Percentiles rank a stretch among this genome's conserved stretches.
Conservation (phyloP, 495 filamentous ascomycete genomes). For the Apodospora peruviana region DNA sequence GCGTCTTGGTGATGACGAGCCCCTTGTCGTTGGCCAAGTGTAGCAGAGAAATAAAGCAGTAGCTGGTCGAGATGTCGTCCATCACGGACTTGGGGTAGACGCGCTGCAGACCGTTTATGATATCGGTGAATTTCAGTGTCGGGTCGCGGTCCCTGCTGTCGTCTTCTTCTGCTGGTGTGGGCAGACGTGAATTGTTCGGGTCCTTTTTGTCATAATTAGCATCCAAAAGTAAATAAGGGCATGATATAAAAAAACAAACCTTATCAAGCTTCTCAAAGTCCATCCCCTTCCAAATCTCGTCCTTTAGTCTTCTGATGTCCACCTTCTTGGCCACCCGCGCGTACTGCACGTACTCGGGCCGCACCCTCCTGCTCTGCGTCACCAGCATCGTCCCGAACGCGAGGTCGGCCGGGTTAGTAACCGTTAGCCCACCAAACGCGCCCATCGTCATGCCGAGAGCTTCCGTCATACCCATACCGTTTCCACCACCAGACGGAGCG, state of each 20-base stretch:
- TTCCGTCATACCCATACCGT: conserved; percentile 23
- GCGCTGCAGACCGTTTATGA: conserved; percentile 81
- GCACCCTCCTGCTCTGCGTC: conserved; percentile 72
- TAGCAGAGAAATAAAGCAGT: conserved; percentile 93
- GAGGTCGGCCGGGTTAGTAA: conserved; percentile 46
- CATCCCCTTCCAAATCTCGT: conserved; percentile 92
- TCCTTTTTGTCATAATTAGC: neutral
- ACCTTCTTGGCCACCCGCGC: conserved; percentile 97
- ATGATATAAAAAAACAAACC: conserved; percentile 25
- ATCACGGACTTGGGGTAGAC: conserved; percentile 82
- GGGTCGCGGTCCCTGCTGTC: too few relatives aligned
- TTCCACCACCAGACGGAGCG: too few relatives aligned
- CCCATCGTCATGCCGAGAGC: conserved; percentile 44
- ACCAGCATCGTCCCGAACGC: conserved; percentile 91
- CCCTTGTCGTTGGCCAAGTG: conserved; percentile 98
- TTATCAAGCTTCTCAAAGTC: conserved; percentile 48
- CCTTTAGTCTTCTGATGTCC: conserved; percentile 90
- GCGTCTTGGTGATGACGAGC: conserved; percentile 59
- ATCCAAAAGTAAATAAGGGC: neutral
- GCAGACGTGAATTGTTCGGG: conserved; percentile 3
- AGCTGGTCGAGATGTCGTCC: conserved; percentile 93
- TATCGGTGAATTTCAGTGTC: conserved; percentile 72
- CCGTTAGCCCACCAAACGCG: conserved; percentile 43
- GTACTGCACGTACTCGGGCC: conserved; percentile 96
- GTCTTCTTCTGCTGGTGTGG: conserved; percentile 25